phyloP scores from a whole-genome alignment of 192 early-diverging fungal genomes.

The Linnemannia schmuckeri region DNA sequence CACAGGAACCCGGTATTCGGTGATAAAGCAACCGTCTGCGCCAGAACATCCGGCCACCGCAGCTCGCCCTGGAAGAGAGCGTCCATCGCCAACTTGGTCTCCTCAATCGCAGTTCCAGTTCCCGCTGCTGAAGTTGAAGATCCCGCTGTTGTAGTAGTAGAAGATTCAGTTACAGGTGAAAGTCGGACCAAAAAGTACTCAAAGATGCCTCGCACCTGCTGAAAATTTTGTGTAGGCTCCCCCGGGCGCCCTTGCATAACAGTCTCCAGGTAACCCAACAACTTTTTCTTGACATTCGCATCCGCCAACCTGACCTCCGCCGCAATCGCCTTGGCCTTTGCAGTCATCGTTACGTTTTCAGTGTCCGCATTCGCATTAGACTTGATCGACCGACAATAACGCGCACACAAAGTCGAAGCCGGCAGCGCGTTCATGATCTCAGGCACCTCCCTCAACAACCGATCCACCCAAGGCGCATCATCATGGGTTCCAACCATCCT shows the following conservation, averaged over 20 bases:
- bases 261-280: slow-evolving; percentile 41
- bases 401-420: slow-evolving; percentile 45
- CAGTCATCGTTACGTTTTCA: background rate
- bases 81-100: slow-evolving; percentile 43
- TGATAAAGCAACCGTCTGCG: slow-evolving; percentile 27
- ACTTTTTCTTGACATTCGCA: slow-evolving; percentile 37
- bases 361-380: background rate
- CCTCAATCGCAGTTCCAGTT: slow-evolving; percentile 5
- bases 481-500: slow-evolving; percentile 49
- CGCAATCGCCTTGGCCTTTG: slow-evolving; percentile 7
- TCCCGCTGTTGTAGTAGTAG: background rate
- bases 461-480: slow-evolving; percentile 50
- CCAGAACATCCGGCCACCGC: slow-evolving; percentile 33
- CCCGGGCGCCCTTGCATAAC: slow-evolving; percentile 14
- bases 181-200: slow-evolving; percentile 49
- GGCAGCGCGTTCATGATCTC: slow-evolving; percentile 51
- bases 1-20: slow-evolving; percentile 32
- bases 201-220: slow-evolving; percentile 50
- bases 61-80: slow-evolving; percentile 33
- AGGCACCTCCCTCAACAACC: slow-evolving; percentile 42
- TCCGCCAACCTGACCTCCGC: slow-evolving; percentile 16
- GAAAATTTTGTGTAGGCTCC: slow-evolving; percentile 23
- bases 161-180: background rate
- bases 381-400: slow-evolving; percentile 43
- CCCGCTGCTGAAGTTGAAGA: background rate